A percentile compares a stretch with the other conserved stretches of the same genome.
Evolutionary conservation across 768 basidiomycete species (phyloP).

Genomic region (Russula earlei): DNA sequence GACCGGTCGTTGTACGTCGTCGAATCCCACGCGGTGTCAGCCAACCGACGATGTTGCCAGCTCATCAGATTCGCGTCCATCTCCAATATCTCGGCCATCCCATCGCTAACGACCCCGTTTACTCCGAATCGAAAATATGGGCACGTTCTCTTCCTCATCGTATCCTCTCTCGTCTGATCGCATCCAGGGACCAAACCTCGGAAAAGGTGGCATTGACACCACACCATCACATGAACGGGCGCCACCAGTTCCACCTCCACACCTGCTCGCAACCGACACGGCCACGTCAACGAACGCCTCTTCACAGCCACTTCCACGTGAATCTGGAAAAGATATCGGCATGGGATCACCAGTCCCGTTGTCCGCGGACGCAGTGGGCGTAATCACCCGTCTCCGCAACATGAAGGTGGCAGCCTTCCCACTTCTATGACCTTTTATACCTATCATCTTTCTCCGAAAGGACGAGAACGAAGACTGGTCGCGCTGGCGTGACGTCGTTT

Average conservation of each 20-base stretch:
- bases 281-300: too few species aligned
- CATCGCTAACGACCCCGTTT: conserved; percentile 93
- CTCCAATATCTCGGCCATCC: conserved; percentile 90
- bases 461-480: conserved; percentile 87
- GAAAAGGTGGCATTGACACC: conserved; percentile 74
- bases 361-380: conserved; percentile 61
- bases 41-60: conserved; percentile 31
- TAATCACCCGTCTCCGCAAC: conserved; percentile 74
- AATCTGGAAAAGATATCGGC: conserved; percentile 81
- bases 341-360: conserved; percentile 80
- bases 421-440: not conserved
- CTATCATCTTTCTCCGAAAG: conserved; percentile 29
- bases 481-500: conserved; percentile 79
- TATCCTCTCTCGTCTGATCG: not conserved
- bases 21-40: too few species aligned
- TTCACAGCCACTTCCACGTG: conserved; percentile 58
- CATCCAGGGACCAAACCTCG: conserved; percentile 56
- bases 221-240: conserved; percentile 56
- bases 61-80: conserved; percentile 96
- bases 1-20: conserved; percentile 81
- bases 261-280: conserved; percentile 25
- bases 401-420: conserved; percentile 50
- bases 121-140: conserved; percentile 74
- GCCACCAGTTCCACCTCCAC: conserved; percentile 47
- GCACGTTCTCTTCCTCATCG: conserved; percentile 29